Conservation (phyloP, 1,284 basidiomycete species). For the Trichosporon coremiiforme region DNA sequence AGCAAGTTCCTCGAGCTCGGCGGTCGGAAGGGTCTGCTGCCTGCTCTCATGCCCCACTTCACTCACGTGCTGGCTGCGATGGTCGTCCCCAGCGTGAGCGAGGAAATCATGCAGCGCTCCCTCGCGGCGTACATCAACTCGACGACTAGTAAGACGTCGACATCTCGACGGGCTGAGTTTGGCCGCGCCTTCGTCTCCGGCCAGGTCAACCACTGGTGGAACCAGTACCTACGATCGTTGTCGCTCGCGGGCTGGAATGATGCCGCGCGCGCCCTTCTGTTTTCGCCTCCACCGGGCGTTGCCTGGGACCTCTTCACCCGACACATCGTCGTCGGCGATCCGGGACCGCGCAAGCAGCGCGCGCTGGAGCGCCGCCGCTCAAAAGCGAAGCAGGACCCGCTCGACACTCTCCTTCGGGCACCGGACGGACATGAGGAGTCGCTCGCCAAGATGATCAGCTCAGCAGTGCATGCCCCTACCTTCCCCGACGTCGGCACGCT, state of each 20-base stretch:
- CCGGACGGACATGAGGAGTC: not conserved
- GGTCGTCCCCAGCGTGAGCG: slow-evolving; percentile 31
- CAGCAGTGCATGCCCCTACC: slow-evolving; percentile 13
- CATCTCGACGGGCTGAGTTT: slow-evolving; percentile 28
- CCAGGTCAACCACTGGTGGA: slow-evolving; percentile 38
- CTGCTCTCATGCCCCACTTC: slow-evolving; percentile 36
- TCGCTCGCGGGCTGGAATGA: slow-evolving; percentile 38
- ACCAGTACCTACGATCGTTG: slow-evolving; percentile 37
- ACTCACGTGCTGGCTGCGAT: slow-evolving; percentile 35
- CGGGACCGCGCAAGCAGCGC: slow-evolving; percentile 8
- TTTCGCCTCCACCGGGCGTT: slow-evolving; percentile 30
- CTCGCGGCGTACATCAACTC: slow-evolving; percentile 30
- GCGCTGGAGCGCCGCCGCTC: not conserved
- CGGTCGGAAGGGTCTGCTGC: slow-evolving; percentile 44
- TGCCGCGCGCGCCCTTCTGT: slow-evolving; percentile 32
- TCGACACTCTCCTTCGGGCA: not conserved
- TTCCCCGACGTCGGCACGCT: slow-evolving; percentile 27
- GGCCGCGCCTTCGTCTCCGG: slow-evolving; percentile 23
- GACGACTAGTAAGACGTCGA: slow-evolving; percentile 34
- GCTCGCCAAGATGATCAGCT: slow-evolving; percentile 6
- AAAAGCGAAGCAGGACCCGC: not conserved
- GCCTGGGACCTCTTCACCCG: slow-evolving; percentile 33
- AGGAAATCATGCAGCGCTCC: slow-evolving; percentile 25
- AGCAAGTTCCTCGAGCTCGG: slow-evolving; percentile 33
- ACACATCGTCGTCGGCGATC: slow-evolving; percentile 23